These are phyloP conservation scores for Prorocentrum cordatum DNA, from an alignment of 169 alveolate species.

Conservation along the genomic window DNA sequence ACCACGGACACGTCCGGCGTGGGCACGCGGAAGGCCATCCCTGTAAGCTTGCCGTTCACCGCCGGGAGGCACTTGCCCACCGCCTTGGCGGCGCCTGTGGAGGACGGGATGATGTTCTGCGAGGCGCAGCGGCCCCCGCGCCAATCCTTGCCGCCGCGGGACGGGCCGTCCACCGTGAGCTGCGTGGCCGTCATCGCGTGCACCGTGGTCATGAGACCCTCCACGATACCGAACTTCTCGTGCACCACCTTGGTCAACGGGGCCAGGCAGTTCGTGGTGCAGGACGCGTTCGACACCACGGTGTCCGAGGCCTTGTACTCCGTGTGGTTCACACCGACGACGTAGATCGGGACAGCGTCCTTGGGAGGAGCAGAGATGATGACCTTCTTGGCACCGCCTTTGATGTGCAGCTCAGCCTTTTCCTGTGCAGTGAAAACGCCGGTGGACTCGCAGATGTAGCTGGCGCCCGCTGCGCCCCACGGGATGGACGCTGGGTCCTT, in stretches of 20 bases:
- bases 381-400: slow-evolving; percentile 57
- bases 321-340: slow-evolving; percentile 96
- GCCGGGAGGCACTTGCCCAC: slow-evolving; percentile 84
- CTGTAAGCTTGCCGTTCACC: slow-evolving; percentile 95
- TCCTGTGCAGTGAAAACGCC: slow-evolving; percentile 95
- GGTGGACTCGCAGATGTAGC: slow-evolving; percentile 91
- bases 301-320: slow-evolving; percentile 82
- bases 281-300: slow-evolving; percentile 82
- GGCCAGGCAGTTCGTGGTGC: slow-evolving; percentile 97
- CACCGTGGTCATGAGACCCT: slow-evolving; percentile 99
- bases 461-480: slow-evolving; percentile 95
- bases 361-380: slow-evolving; percentile 68
- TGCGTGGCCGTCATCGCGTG: slow-evolving; percentile 98
- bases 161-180: slow-evolving; percentile 99
- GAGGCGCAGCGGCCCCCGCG: slow-evolving; percentile 45
- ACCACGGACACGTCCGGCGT: slow-evolving; percentile 98
- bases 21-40: slow-evolving; percentile 99
- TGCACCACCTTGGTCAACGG: slow-evolving; percentile 91
- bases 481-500: slow-evolving; percentile 91
- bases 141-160: slow-evolving; percentile 94
- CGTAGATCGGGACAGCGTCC: slow-evolving; percentile 96
- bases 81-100: slow-evolving; percentile 56
- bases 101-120: slow-evolving; percentile 28
- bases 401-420: slow-evolving; percentile 74
- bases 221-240: slow-evolving; percentile 93